Base-by-base conservation (phyloP, 2,329 filamentous ascomycete genomes). In the Fusarium duplospermum region DNA sequence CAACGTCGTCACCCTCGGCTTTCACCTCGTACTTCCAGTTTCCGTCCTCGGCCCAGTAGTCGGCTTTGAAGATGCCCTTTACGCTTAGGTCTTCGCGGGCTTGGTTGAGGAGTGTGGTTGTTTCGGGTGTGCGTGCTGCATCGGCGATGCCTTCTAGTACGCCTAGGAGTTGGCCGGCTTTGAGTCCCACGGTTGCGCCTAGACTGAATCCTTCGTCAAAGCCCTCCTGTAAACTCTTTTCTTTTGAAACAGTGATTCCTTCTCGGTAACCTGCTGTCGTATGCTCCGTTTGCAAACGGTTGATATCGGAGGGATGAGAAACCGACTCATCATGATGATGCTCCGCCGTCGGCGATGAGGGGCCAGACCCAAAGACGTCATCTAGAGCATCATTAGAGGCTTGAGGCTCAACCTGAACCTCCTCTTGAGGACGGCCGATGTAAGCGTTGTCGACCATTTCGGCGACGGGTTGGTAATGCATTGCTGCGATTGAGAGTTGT, bases 191-290 rank as follows among this genome's bases (percentile, higher is more conserved):
- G 61, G 92, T 91, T 1, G 94, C 95, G 14, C 96, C 96, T 0
- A 98, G 87, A 16, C 91, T 87, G 81, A 95, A 98, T 0, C 96
- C 96, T 73, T 96, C 94, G 81, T 99, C 96, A 80, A 99, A 98
- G 0, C 96, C 96, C 16, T 87, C 87, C 83, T 99, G 96, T 29
- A 98, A 90, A 77, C 91, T 93, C 57, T 87, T 84, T 29, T 89
- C 89, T 81, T 98, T 98, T 35, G 93, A 93, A 4, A 86, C 86
- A 0, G 92, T 89, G 62, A 98, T 89, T 52, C 96, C 96, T 78
- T 98, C 95, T 68, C 96, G 92, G 83, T 98, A 98, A 22, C 96
- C 96, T 42, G 93, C 92, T 9, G 93, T 98, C 62, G 91, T 89
- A 81, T 98, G 94, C 64, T 93, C 91, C 47, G 90, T 88, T 77